Conservation (phyloP, 805 yeast species). For the Wickerhamiella qilinensis region DNA sequence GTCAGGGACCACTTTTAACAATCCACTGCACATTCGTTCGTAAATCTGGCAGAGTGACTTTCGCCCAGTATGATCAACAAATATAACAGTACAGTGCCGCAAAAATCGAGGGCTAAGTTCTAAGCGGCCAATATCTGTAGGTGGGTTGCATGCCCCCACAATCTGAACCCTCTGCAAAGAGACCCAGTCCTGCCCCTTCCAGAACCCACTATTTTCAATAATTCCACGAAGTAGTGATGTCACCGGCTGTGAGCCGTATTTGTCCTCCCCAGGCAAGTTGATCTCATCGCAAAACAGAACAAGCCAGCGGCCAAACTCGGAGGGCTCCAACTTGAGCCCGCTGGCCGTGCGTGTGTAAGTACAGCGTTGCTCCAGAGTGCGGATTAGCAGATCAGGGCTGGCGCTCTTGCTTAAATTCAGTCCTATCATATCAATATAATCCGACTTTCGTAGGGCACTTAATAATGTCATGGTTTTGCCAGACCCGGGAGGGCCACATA, state of each 20-base stretch:
- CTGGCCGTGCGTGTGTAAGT: conserved; percentile 34
- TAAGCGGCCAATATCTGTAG: conserved; percentile 62
- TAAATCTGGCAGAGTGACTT: conserved; percentile 55
- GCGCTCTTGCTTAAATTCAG: conserved; percentile 77
- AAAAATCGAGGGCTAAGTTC: conserved; percentile 42
- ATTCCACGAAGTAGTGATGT: conserved; percentile 61
- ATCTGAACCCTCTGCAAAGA: conserved; percentile 46
- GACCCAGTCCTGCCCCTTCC: conserved; percentile 60
- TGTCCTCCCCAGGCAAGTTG: conserved; percentile 60
- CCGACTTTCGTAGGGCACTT: conserved; percentile 43
- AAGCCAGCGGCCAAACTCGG: conserved; percentile 45
- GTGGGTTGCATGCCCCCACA: conserved; percentile 94
- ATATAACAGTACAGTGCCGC: conserved; percentile 46
- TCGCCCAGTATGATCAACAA: conserved; percentile 65
- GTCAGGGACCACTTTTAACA: conserved; percentile 44
- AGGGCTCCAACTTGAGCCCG: conserved; percentile 45
- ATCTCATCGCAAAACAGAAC: conserved; percentile 87
- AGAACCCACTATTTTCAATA: conserved; percentile 60
- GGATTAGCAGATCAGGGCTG: conserved; percentile 40
- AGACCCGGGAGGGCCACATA: conserved; percentile 96
- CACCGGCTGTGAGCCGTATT: conserved; percentile 56
- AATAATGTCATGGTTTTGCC: conserved; percentile 89
- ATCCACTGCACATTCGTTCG: conserved; percentile 35
- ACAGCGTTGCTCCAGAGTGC: conserved; percentile 59
- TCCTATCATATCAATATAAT: conserved; percentile 43